These are phyloP conservation scores for Cokeromyces recurvatus DNA, from an alignment of 371 early-diverging fungal genomes.

Conservation along the genomic window DNA sequence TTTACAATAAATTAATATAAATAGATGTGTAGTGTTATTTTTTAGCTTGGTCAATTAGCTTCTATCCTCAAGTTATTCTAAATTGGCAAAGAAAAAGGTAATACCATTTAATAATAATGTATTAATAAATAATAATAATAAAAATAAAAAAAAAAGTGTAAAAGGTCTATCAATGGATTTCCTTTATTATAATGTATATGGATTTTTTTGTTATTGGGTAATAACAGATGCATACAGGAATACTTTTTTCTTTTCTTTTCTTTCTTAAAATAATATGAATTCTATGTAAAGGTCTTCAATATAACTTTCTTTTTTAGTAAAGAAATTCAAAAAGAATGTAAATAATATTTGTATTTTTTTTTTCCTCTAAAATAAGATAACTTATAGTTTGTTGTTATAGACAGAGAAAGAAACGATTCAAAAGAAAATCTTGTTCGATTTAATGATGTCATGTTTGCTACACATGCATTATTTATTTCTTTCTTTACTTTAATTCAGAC, in stretches of 20 bases:
- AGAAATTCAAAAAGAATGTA: slow-evolving; percentile 70
- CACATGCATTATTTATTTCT: slow-evolving; percentile 77
- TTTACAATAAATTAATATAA: too few relatives aligned
- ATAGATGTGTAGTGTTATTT: slow-evolving; percentile 44
- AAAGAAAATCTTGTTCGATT: slow-evolving; percentile 71
- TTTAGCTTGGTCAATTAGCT: slow-evolving; percentile 42
- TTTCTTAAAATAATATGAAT: too few relatives aligned
- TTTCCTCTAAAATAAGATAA: too few relatives aligned
- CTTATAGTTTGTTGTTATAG: too few relatives aligned
- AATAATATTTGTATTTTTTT: not conserved
- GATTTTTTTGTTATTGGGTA: slow-evolving; percentile 83
- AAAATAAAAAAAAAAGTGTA: slow-evolving; percentile 53
- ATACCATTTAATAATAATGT: too few relatives aligned
- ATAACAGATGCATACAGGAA: not conserved
- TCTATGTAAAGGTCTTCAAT: slow-evolving; percentile 79
- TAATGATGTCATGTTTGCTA: slow-evolving; percentile 88
- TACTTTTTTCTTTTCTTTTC: not conserved
- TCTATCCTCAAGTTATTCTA: slow-evolving; percentile 39
- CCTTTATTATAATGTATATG: slow-evolving; percentile 76
- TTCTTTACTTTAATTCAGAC: slow-evolving; percentile 67
- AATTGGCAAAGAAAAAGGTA: slow-evolving; percentile 42
- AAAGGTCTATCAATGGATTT: slow-evolving; percentile 91
- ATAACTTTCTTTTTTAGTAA: slow-evolving; percentile 64
- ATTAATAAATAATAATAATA: too few relatives aligned
- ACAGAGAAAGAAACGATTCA: slow-evolving; percentile 63